Conservation (phyloP, 2,329 filamentous ascomycete genomes). For the Drechslerella stenobrocha region DNA sequence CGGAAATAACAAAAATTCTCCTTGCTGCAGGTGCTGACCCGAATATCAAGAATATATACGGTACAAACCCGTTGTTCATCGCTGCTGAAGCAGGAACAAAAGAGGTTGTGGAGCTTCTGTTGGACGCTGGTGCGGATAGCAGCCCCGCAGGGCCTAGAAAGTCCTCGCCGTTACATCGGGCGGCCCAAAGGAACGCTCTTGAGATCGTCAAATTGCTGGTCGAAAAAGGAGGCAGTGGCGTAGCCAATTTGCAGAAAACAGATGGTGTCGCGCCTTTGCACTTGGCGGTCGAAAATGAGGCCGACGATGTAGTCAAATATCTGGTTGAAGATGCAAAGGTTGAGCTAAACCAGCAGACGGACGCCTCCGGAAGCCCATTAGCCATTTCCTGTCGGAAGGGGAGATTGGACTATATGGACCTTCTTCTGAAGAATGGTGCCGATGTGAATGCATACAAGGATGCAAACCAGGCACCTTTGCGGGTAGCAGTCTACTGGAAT, state of each 20-base stretch:
- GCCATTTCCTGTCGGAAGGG: neutral
- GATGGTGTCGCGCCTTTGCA: conserved; percentile 1
- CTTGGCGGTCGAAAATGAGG: neutral
- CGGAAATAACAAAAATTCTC: neutral
- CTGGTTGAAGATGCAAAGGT: neutral
- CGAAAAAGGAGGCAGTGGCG: neutral
- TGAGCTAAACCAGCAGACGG: neutral
- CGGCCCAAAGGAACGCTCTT: neutral
- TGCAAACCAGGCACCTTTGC: neutral
- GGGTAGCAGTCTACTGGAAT: neutral
- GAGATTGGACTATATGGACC: neutral
- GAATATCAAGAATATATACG: neutral
- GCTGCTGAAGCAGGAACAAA: neutral
- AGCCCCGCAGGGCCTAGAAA: neutral
- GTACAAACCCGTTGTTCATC: conserved; percentile 1
- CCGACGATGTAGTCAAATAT: neutral
- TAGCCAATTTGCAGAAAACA: neutral
- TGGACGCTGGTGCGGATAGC: neutral
- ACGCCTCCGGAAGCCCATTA: neutral
- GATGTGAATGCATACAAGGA: conserved; percentile 3
- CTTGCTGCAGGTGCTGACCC: neutral
- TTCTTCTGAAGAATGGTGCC: neutral
- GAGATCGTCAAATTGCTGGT: neutral
- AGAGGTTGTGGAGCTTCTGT: neutral
- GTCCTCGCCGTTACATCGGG: neutral